Evolutionary conservation across 169 alveolate species (phyloP), one percentile per base, ranked within the genome.

Genomic region (Plasmodium chabaudi): DNA sequence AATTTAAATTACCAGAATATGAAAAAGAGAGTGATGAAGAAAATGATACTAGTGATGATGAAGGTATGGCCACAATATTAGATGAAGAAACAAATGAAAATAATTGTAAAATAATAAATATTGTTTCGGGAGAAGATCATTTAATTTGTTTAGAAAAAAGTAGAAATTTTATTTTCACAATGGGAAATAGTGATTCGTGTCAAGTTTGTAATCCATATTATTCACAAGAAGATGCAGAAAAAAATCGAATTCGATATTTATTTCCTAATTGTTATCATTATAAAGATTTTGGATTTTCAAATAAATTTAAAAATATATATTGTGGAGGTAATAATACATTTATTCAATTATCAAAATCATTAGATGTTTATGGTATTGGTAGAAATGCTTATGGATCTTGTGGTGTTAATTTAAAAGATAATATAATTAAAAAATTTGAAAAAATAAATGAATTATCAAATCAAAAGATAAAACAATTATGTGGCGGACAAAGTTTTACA

Each of bases 401-500:
- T 42, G 97, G 97, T 13, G 86, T 88, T 3, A 92, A 91, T 17
- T 46, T 91, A 39, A 93, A 84, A 23, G 95, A 93, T 34, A 71
- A 69, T 23, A 60, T 84, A 9, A 75, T 93, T 6, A 73, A 73
- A 57, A 63, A 87, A 1, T 92, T 93, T 17, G 72, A 68, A 25
- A 95, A 89, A 72, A 70, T 94, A 70, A 12, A 53, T 51, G 88
- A 92, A 27, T 67, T 89, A 47, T 92, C 94, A 9, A 92, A 88
- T 10, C 69, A 84, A 60, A 87, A 91, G 57, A 89, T 95, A 9
- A 64, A 69, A 17, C 88, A 92, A 21, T 69, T 95, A 10, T 91
- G 93, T 42, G 97, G 97, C n/a, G 97, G 97, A 9, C 97, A 95
- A 72, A 94, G 91, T 70, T 95, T 94, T 72, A 88, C 97, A 19